These are phyloP conservation scores for Ampelocalamus luodianensis DNA, from an alignment of 176 grass and related monocot genomes.

Conservation along the genomic window DNA sequence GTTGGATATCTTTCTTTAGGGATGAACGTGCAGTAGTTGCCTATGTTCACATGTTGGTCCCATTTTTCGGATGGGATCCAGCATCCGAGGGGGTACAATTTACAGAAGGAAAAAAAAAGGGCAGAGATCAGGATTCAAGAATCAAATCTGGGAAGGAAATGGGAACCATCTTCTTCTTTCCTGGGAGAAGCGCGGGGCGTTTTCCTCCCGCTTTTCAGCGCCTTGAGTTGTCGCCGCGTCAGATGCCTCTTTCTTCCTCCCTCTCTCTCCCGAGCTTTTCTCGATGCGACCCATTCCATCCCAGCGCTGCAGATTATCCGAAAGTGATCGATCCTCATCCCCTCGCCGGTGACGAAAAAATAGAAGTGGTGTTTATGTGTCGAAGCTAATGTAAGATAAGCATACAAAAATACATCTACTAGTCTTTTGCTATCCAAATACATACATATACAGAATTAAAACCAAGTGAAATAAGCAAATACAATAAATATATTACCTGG, in stretches of 20 bases:
- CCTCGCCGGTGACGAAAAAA: too few species aligned
- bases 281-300: conserved; percentile 1
- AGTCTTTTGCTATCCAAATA: too few species aligned
- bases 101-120: not conserved
- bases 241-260: not conserved
- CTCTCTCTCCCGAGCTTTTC: not conserved
- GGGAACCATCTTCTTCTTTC: not conserved
- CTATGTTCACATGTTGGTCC: not conserved
- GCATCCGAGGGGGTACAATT: not conserved
- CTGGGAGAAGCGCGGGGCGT: not conserved
- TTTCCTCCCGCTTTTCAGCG: not conserved
- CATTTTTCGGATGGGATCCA: not conserved
- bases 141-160: not conserved
- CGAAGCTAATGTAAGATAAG: too few species aligned
- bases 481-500: too few species aligned
- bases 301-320: not conserved
- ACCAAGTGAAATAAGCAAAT: too few species aligned
- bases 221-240: conserved; percentile 56
- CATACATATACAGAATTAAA: too few species aligned
- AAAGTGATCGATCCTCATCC: conserved; percentile 6
- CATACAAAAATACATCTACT: too few species aligned
- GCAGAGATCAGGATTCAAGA: not conserved
- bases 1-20: too few species aligned
- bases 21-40: not conserved
- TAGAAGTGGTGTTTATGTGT: too few species aligned